Evolutionary conservation across 345 rosid species (phyloP).

Genomic region (Rhodamnia rubescens): DNA sequence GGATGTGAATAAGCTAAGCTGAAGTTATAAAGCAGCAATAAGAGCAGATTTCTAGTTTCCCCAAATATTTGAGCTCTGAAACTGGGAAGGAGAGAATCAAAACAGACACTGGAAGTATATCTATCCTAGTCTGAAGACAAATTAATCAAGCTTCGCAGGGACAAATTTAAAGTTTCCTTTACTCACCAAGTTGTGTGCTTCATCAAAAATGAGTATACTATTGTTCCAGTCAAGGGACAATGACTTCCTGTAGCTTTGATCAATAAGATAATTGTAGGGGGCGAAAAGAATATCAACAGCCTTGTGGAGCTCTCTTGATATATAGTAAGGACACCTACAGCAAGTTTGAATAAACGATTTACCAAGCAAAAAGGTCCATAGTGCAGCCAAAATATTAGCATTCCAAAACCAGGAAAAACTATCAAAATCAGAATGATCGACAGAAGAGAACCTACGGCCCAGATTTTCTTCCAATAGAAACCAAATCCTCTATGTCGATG

Average conservation of each 20-base stretch:
- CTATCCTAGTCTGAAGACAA: background rate
- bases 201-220: slow-evolving; percentile 80
- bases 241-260: slow-evolving; percentile 54
- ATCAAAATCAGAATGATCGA: background rate
- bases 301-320: slow-evolving; percentile 81
- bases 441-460: slow-evolving; percentile 57
- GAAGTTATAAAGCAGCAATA: background rate
- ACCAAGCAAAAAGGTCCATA: background rate
- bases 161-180: background rate
- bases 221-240: slow-evolving; percentile 53
- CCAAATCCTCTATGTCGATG: slow-evolving; percentile 89
- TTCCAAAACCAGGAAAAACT: background rate
- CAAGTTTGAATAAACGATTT: background rate
- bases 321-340: slow-evolving; percentile 78
- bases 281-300: slow-evolving; percentile 80
- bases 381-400: background rate
- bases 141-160: background rate
- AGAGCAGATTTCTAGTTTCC: background rate
- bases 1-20: background rate
- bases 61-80: background rate
- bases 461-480: slow-evolving; percentile 57
- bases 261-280: slow-evolving; percentile 88
- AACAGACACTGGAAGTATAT: background rate
- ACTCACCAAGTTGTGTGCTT: slow-evolving; percentile 96
- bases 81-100: background rate